Evolutionary conservation across 805 yeast genomes (phyloP).

Genomic region (Metschnikowia koreensis): DNA sequence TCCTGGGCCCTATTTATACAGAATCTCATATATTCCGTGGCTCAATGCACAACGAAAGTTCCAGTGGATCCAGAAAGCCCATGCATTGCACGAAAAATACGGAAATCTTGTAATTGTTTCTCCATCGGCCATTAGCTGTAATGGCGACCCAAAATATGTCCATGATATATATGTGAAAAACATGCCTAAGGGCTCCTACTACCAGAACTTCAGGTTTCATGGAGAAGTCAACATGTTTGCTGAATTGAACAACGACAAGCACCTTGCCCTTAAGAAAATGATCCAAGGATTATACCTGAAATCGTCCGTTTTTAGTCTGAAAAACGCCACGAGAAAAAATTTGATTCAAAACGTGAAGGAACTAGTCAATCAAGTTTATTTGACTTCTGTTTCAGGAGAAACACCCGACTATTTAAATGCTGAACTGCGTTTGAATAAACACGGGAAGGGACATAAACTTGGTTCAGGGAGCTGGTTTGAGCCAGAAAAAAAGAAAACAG

Average conservation of each 20-base stretch:
- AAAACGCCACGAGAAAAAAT: constrained; percentile 26
- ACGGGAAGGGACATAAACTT: not conserved
- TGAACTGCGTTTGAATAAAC: not conserved
- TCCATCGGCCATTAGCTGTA: constrained; percentile 59
- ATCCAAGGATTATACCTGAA: constrained; percentile 34
- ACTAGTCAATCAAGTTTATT: constrained; percentile 26
- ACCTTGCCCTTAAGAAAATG: constrained; percentile 27
- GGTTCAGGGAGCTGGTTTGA: not conserved
- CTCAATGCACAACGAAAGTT: constrained; percentile 44
- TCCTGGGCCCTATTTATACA: constrained; percentile 59
- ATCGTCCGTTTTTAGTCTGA: constrained; percentile 28
- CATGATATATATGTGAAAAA: constrained; percentile 56
- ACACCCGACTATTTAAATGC: not conserved
- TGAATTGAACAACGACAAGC: constrained; percentile 42
- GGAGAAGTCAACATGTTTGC: constrained; percentile 60
- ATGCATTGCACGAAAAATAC: constrained; percentile 50
- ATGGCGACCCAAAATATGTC: constrained; percentile 47
- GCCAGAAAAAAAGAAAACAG: constrained; percentile 7
- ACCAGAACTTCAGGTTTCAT: constrained; percentile 58
- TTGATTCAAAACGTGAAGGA: constrained; percentile 27
- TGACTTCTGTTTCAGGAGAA: constrained; percentile 28
- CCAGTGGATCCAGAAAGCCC: constrained; percentile 39
- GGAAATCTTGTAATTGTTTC: constrained; percentile 63
- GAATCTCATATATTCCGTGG: constrained; percentile 40
- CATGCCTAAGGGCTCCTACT: constrained; percentile 56